phyloP scores from a whole-genome alignment of 192 early-diverging fungal genomes.

The Backusella mclennaniae region DNA sequence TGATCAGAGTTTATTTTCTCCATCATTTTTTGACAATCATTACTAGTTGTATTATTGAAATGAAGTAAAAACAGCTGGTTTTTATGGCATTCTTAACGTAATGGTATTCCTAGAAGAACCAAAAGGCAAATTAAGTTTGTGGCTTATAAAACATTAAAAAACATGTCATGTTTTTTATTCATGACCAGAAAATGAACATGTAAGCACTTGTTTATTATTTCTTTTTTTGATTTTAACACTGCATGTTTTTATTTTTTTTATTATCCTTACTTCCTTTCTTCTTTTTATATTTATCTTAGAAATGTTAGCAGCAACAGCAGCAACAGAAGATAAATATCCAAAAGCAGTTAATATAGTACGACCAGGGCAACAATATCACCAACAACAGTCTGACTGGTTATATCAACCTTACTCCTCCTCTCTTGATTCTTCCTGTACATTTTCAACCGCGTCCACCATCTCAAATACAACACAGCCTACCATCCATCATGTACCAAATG shows the following conservation, averaged over 20 bases:
- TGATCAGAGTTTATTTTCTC: background rate
- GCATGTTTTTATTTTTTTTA: background rate
- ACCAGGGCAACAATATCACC: background rate
- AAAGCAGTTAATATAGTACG: background rate
- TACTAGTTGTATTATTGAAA: background rate
- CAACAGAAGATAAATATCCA: background rate
- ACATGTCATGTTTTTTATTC: background rate
- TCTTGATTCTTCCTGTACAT: background rate
- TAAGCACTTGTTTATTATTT: background rate
- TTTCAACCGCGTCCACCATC: slow-evolving; percentile 2
- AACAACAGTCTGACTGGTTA: background rate
- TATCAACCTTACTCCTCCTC: background rate
- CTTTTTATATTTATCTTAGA: background rate
- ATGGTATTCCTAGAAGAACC: background rate
- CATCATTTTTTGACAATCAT: background rate
- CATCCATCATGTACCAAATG: slow-evolving; percentile 3
- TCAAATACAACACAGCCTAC: background rate
- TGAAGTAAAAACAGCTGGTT: background rate
- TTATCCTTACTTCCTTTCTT: background rate
- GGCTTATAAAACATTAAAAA: background rate
- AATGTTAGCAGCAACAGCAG: background rate
- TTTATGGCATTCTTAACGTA: background rate
- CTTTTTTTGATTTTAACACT: background rate
- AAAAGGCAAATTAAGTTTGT: background rate
- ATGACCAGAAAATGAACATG: background rate